phyloP scores from a whole-genome alignment of 2,329 filamentous ascomycete species.

The Sporothrix schenckii region DNA sequence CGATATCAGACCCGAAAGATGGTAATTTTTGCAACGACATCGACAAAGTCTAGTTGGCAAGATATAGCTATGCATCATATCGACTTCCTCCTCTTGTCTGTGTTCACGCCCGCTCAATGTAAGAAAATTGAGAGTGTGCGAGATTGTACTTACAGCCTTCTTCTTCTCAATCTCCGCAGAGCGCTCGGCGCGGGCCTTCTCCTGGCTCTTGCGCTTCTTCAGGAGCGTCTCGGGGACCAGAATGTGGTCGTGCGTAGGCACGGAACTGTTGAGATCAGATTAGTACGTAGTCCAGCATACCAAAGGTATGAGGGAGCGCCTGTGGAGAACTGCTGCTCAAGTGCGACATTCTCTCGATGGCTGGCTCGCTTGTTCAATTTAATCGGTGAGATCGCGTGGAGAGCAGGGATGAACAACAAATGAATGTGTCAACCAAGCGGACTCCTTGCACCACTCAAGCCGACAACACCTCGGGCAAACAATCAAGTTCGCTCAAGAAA shows the following conservation, averaged over 20 bases:
- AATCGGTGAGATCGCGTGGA: constrained; percentile 66
- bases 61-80: constrained; percentile 81
- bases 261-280: constrained; percentile 78
- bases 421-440: not conserved
- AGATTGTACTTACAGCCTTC: constrained; percentile 71
- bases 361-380: constrained; percentile 80
- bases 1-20: constrained; percentile 97
- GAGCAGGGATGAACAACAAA: constrained; percentile 29
- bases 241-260: constrained; percentile 93
- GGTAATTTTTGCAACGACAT: constrained; percentile 98
- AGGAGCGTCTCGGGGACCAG: constrained; percentile 98
- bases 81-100: constrained; percentile 48
- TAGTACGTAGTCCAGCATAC: constrained; percentile 76
- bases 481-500: constrained; percentile 50
- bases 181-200: constrained; percentile 95
- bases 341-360: constrained; percentile 88
- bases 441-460: constrained; percentile 59
- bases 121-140: not conserved
- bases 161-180: constrained; percentile 78
- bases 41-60: constrained; percentile 91
- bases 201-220: constrained; percentile 99
- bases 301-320: constrained; percentile 65
- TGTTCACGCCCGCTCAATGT: not conserved
- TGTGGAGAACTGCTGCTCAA: constrained; percentile 91
- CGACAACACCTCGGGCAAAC: constrained; percentile 70